These are phyloP conservation scores for Plenodomus lindquistii DNA, from an alignment of 2,329 filamentous ascomycete genomes.

Conservation along the genomic window DNA sequence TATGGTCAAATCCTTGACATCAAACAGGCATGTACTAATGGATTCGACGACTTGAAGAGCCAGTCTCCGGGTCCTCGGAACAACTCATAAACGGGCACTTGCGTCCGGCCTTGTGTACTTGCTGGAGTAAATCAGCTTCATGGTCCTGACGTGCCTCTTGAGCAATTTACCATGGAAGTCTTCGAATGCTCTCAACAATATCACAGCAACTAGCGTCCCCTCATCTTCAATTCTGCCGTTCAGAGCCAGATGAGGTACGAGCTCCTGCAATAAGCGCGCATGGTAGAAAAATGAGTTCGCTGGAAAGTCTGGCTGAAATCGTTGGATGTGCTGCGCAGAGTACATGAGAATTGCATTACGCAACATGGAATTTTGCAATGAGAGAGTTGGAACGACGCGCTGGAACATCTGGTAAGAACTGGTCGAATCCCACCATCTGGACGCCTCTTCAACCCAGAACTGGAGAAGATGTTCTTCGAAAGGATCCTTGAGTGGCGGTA, in stretches of 20 bases:
- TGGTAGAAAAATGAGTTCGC: slow-evolving; percentile 20
- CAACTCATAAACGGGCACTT: slow-evolving; percentile 19
- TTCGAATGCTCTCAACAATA: slow-evolving; percentile 22
- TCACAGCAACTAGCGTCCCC: slow-evolving; percentile 17
- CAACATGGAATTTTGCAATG: slow-evolving; percentile 45
- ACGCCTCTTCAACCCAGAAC: slow-evolving; percentile 17
- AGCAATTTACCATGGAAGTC: slow-evolving; percentile 18
- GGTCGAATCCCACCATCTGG: slow-evolving; percentile 16
- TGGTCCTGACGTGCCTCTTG: neutral
- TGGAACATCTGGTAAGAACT: slow-evolving; percentile 16
- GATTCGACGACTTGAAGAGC: slow-evolving; percentile 14
- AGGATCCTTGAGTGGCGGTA: slow-evolving; percentile 14
- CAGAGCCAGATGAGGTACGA: slow-evolving; percentile 22
- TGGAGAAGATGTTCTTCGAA: slow-evolving; percentile 18
- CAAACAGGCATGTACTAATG: slow-evolving; percentile 20
- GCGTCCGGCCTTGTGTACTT: slow-evolving; percentile 17
- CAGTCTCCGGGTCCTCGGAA: slow-evolving; percentile 18
- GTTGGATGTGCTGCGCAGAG: slow-evolving; percentile 45
- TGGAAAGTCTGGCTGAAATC: slow-evolving; percentile 17
- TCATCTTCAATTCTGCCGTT: slow-evolving; percentile 21
- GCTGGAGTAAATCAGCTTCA: slow-evolving; percentile 14
- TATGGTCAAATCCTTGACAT: no score
- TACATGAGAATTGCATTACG: slow-evolving; percentile 46
- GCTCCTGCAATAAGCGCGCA: slow-evolving; percentile 14
- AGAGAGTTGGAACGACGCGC: slow-evolving; percentile 14